phyloP scores from a whole-genome alignment of 2,329 filamentous ascomycete species.

The Chaetomium globosum region DNA sequence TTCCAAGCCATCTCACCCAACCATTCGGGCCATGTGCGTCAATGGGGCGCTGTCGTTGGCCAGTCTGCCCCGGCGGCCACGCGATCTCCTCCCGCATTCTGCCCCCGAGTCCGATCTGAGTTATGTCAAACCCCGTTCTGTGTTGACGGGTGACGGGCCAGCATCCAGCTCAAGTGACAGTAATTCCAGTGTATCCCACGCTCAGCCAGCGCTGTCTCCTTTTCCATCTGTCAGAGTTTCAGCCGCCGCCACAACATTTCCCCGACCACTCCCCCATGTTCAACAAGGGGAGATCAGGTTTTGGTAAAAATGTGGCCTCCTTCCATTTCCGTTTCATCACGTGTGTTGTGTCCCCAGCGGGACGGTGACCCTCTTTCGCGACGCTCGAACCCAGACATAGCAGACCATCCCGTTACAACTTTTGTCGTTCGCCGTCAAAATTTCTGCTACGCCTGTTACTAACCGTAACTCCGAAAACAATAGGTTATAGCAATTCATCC shows the following conservation, averaged over 20 bases:
- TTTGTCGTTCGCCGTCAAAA: neutral
- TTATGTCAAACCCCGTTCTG: neutral
- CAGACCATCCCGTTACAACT: neutral
- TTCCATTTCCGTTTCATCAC: conserved; percentile 8
- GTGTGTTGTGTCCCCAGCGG: conserved; percentile 11
- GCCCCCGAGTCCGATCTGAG: conserved; percentile 28
- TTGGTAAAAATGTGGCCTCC: conserved; percentile 12
- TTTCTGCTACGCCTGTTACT: conserved; percentile 14
- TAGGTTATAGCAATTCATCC: conserved; percentile 57
- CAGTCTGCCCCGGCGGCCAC: conserved; percentile 35
- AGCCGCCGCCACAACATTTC: neutral
- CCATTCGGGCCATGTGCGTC: conserved; percentile 55
- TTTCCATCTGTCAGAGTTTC: conserved; percentile 33
- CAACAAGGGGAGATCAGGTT: conserved; percentile 25
- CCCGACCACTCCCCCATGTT: neutral
- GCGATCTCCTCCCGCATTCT: conserved; percentile 34
- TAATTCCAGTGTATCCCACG: conserved; percentile 25
- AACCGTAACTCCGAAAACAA: conserved; percentile 8
- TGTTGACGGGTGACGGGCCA: conserved; percentile 4
- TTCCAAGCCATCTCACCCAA: conserved; percentile 43
- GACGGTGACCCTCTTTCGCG: neutral
- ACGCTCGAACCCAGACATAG: neutral
- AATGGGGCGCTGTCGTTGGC: conserved; percentile 52
- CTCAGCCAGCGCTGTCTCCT: conserved; percentile 18
- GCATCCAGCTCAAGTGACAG: conserved; percentile 3